Base-by-base conservation (phyloP, 139 green algal species). In the Medakamo hakoo region DNA sequence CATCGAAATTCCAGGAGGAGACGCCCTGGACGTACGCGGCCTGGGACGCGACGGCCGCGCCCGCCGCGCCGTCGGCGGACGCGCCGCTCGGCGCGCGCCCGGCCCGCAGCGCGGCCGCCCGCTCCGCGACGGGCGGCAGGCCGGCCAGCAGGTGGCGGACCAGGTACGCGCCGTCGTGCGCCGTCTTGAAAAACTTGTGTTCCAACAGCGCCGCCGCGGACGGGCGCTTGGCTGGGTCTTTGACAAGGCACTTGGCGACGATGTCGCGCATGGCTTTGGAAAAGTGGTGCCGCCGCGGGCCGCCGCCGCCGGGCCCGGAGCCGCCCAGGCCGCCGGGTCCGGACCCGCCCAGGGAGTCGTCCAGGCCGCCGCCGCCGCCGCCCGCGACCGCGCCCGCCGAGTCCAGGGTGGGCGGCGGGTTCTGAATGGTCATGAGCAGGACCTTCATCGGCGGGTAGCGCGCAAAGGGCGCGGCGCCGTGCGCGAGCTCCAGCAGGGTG, bases 381-480 rank as follows among this genome's bases (percentile, higher is more conserved):
- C 26, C 27, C 3, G 49, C 9, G 3, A 1, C 20, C 49, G 16
- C 59, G 5, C 59, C 59, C 28, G 16, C 59, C 18, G 62, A 68
- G 55, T 94, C 78, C 65, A 99, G 80, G 14, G 81, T 86, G 25
- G 93, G 93, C 22, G 93, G 86, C n/a, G 88, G 86, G 75, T 95
- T 94, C 77, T 97, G 91, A 30, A 98, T 78, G 48, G 87, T 95
- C 87, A 96, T 95, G 27, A 96, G 69, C 60, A 93, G 69, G 57
- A 93, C 66, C 82, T 99, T 99, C 90, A 99, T 97, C 29, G 93
- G 93, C 19, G 93, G 91, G 66, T 93, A 93, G 74, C 94, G 93
- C n/a, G 93, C 90, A 80, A 99, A 99, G 30, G 93, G 93, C 21
- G 93, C 93, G 75, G 97, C 90, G 9, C 93, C 93, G 76, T 99